Evolutionary conservation across 129 eudicot species (phyloP).

Genomic region (Flaveria ramosissima): DNA sequence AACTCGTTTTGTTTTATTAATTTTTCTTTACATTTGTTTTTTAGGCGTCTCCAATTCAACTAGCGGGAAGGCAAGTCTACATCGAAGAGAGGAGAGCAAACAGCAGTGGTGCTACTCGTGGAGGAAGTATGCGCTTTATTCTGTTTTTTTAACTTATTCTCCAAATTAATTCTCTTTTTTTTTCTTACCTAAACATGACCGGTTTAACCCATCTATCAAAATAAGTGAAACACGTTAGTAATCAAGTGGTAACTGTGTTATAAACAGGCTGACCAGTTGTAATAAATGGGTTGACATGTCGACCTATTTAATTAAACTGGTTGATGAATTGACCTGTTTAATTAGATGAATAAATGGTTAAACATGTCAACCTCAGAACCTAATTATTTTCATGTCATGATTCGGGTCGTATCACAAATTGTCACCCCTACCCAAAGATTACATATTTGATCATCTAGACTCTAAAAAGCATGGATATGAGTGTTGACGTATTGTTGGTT

Average conservation of each 20-base stretch:
- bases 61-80: slow-evolving; percentile 81
- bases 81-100: slow-evolving; percentile 82
- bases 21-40: slow-evolving; percentile 2
- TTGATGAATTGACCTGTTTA: no score
- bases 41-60: slow-evolving; percentile 84
- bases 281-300: neutral
- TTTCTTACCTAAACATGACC: neutral
- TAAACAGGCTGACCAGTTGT: neutral
- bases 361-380: neutral
- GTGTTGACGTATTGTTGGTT: neutral
- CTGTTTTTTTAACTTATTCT: neutral
- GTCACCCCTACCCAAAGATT: neutral
- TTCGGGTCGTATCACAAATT: neutral
- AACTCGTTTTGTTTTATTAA: neutral
- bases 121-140: slow-evolving; percentile 66
- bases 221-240: neutral
- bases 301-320: no score
- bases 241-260: neutral
- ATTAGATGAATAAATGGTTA: neutral
- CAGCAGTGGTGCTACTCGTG: slow-evolving; percentile 58
- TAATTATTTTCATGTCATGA: no score
- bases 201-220: neutral
- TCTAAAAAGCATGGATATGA: no score
- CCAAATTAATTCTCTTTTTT: no score
- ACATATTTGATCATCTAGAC: neutral